Base-by-base conservation (phyloP, 2,329 filamentous ascomycete species). In the Thelonectria olida region DNA sequence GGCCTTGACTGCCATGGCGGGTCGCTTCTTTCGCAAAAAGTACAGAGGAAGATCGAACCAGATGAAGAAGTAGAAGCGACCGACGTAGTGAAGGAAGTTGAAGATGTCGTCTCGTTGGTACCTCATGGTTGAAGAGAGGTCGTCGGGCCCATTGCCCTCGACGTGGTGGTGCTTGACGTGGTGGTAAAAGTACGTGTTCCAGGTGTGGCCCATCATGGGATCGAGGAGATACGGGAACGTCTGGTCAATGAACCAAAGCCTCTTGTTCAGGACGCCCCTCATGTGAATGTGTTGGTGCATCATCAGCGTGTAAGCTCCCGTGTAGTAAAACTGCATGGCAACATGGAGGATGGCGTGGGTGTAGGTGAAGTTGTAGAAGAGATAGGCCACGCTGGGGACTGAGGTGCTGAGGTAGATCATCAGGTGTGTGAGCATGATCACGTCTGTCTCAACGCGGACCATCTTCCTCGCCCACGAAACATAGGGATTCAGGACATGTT, bases 121-220 rank as follows among this genome's bases (percentile, higher is more conserved):
- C 13, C 89, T 84, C 36, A 95, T 84, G 0, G 92, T 95, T 0
- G 90, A 91, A 1, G 89, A 92, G 0, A 93, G 81, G 71, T 95
- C 92, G 47, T 89, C 84, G 0, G 91, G 90, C 0, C 92, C 92
- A 69, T 95, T 95, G 63, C 88, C 90, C 77, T 94, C 92, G 56
- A 94, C 88, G 67, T 95, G 92, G 72, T 95, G 92, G 72, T 93
- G 91, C 80, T 95, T 95, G 72, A 94, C 90, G 71, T 95, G 92
- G 73, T 95, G 92, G 72, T 93, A 94, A 74, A 85, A 95, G 78
- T 95, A 95, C 2, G 89, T 90, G 77, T 95, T 92, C 90, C 91
- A 93, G 0, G 91, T 93, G 72, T 95, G 92, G 10, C 92, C 92
- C 85, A 93, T 90, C 58, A 95, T 77, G 0, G 91, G 91, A 67